Conservation (phyloP, 176 grass and related monocot genomes). For the Phoenix dactylifera region DNA sequence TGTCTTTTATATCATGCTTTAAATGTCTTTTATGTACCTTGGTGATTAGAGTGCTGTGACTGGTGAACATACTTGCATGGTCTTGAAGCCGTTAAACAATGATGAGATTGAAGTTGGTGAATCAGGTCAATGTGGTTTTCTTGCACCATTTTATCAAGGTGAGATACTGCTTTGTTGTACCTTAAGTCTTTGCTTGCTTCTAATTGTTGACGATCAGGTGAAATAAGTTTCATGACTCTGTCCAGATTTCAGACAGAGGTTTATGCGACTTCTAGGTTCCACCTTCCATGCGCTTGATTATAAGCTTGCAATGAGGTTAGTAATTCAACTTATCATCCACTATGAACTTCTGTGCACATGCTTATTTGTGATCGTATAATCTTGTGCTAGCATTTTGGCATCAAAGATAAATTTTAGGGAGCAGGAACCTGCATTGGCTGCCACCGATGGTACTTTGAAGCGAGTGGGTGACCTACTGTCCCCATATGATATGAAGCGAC, state of each 20-base stretch:
- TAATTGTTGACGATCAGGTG: background rate
- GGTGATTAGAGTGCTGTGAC: constrained; percentile 80
- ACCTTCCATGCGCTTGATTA: constrained; percentile 62
- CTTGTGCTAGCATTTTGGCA: constrained; percentile 60
- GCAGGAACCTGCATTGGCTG: constrained; percentile 23
- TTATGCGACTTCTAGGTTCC: constrained; percentile 69
- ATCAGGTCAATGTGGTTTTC: constrained; percentile 53
- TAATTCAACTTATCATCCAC: constrained; percentile 10
- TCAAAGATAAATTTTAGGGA: constrained; percentile 73
- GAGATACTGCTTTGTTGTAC: background rate
- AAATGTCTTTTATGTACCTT: constrained; percentile 13
- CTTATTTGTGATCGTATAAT: constrained; percentile 23
- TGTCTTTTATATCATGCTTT: constrained; percentile 18
- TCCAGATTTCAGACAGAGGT: constrained; percentile 86
- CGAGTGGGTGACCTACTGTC: constrained; percentile 45
- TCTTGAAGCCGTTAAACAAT: constrained; percentile 68
- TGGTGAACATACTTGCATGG: constrained; percentile 95
- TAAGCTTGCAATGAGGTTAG: constrained; percentile 82
- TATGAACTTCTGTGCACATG: background rate
- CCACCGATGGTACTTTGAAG: constrained; percentile 22
- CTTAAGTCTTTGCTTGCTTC: background rate
- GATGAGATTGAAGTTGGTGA: constrained; percentile 50
- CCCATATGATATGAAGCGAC: constrained; percentile 82
- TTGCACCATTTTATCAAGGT: constrained; percentile 92
- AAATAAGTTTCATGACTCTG: constrained; percentile 16